phyloP scores from a whole-genome alignment of 495 filamentous ascomycete genomes.

The Aspergillus leporis region DNA sequence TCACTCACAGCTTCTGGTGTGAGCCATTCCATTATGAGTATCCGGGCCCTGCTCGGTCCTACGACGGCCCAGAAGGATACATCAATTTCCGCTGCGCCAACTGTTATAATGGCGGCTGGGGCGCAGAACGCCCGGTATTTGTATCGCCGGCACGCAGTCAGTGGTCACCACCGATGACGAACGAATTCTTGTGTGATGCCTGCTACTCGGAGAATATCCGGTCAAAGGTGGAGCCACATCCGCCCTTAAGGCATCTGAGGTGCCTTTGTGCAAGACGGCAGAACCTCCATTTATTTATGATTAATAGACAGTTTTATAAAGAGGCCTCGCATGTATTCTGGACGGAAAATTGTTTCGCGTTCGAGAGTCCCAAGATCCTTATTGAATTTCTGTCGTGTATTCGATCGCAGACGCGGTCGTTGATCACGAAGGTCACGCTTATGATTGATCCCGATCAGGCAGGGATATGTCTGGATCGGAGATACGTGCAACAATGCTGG shows the following conservation, averaged over 20 bases:
- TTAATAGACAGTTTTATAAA: conserved; percentile 23
- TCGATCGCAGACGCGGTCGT: conserved; percentile 14
- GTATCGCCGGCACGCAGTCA: conserved; percentile 22
- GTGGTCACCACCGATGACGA: conserved; percentile 19
- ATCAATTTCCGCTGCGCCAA: conserved; percentile 1
- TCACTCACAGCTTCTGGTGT: conserved; percentile 15
- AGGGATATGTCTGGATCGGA: not conserved
- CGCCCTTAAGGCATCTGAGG: conserved; percentile 8
- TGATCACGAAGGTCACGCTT: conserved; percentile 19
- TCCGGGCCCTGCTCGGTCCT: conserved; percentile 1
- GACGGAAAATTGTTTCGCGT: conserved; percentile 29
- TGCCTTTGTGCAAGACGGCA: conserved; percentile 26
- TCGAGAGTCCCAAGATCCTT: conserved; percentile 21
- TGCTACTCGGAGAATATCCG: conserved; percentile 23
- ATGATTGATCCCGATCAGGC: not conserved
- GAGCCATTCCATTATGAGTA: not conserved
- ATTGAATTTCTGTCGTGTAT: conserved; percentile 20
- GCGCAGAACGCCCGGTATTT: not conserved
- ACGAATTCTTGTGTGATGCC: conserved; percentile 25
- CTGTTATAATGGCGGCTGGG: not conserved
- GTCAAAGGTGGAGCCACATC: not conserved
- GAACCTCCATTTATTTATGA: conserved; percentile 22
- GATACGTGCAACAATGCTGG: not conserved
- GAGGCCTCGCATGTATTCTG: conserved; percentile 33
- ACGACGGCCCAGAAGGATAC: not conserved